phyloP scores from a whole-genome alignment of 306 rosid species.

The Dicorynia guianensis region DNA sequence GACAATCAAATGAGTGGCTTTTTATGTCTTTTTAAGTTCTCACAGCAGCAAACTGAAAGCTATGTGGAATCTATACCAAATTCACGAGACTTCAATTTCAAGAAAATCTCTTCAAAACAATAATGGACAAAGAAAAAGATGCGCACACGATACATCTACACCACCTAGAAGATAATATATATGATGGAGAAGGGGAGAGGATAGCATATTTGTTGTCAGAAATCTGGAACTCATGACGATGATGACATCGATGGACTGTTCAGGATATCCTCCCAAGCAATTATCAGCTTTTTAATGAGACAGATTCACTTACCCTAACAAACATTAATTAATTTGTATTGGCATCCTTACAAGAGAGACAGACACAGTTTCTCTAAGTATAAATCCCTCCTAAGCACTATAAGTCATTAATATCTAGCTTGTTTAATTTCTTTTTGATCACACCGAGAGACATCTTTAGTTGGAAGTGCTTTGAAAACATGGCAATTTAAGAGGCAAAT shows the following conservation, averaged over 20 bases:
- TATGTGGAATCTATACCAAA: conserved; percentile 47
- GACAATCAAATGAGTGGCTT: conserved; percentile 44
- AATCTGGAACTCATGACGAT: conserved; percentile 33
- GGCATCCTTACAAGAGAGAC: too few species aligned
- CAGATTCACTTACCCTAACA: not conserved
- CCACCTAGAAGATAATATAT: conserved; percentile 35
- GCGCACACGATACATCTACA: too few species aligned
- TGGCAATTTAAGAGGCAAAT: conserved; percentile 18
- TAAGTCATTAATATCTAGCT: too few species aligned
- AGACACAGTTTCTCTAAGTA: too few species aligned
- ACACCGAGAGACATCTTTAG: too few species aligned
- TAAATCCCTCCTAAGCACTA: too few species aligned
- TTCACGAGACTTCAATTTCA: conserved; percentile 25
- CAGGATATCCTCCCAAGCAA: not conserved
- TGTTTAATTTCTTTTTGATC: too few species aligned
- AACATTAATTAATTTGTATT: not conserved
- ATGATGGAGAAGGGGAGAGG: conserved; percentile 36
- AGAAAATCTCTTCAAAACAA: conserved; percentile 34
- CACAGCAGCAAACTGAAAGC: conserved; percentile 44
- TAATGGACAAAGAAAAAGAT: conserved; percentile 33
- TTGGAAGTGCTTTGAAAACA: not conserved
- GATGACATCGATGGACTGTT: conserved; percentile 22
- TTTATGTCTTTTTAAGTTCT: conserved; percentile 40
- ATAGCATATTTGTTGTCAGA: conserved; percentile 40
- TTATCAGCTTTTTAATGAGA: conserved; percentile 27